Conservation (phyloP, 352 stramenopile genomes). For the Albugo laibachii region DNA sequence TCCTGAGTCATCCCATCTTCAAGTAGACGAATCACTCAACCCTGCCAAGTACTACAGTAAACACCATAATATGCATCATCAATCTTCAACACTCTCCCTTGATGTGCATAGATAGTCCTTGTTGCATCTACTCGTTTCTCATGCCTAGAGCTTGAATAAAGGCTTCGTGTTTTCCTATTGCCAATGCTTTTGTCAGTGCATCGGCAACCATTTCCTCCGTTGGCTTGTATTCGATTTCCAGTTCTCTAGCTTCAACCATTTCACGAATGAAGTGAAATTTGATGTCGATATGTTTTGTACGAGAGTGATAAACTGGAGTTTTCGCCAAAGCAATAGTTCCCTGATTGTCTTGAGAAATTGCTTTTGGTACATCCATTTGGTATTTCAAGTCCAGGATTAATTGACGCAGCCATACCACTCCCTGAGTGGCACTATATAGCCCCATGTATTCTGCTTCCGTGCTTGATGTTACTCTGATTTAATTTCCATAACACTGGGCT, state of each 20-base stretch:
- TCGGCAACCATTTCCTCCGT: constrained; percentile 2
- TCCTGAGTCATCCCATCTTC: no score
- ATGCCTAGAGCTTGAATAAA: no score
- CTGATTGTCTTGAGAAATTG: constrained; percentile 4
- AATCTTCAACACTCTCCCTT: no score
- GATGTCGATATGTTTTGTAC: constrained; percentile 5
- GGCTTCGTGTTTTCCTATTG: no score
- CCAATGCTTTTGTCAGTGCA: no score
- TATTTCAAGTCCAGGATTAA: neutral
- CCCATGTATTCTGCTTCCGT: constrained; percentile 7
- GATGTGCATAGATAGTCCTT: no score
- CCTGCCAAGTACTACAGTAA: no score
- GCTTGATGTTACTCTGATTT: constrained; percentile 3
- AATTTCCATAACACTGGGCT: constrained; percentile 3
- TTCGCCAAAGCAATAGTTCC: constrained; percentile 3
- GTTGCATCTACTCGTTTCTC: no score
- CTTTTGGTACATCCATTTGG: neutral
- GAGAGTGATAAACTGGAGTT: neutral
- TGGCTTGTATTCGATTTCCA: constrained; percentile 1
- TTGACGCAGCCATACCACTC: neutral
- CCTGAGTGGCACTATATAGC: constrained; percentile 3
- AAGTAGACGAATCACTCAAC: no score
- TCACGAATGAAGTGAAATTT: constrained; percentile 4
- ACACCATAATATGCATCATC: no score
- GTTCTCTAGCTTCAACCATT: constrained; percentile 1